Evolutionary conservation across 495 filamentous ascomycete genomes (phyloP).

Genomic region (Penicillium odoratum): DNA sequence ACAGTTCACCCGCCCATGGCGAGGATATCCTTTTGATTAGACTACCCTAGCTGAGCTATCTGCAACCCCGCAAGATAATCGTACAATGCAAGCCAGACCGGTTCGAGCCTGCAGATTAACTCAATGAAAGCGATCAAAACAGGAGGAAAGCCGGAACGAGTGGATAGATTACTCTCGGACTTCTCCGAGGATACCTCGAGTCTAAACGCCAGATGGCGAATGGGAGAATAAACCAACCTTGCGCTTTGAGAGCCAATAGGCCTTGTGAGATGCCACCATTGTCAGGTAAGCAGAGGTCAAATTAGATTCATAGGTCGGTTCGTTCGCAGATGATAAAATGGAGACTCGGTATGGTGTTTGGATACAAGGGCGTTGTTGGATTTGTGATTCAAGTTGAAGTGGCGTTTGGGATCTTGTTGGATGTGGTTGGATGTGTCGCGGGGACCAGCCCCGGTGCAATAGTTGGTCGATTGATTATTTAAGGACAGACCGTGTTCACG

Average conservation of each 20-base stretch:
- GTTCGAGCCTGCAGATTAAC: slow-evolving; percentile 11
- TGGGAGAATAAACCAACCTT: slow-evolving; percentile 42
- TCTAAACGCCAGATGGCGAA: slow-evolving; percentile 21
- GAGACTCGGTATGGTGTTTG: slow-evolving; percentile 11
- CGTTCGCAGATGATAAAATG: slow-evolving; percentile 16
- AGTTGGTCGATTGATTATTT: slow-evolving; percentile 2
- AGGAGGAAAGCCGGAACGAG: slow-evolving; percentile 16
- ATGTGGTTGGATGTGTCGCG: slow-evolving; percentile 12
- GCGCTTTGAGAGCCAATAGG: slow-evolving; percentile 24
- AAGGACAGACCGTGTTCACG: slow-evolving; percentile 25
- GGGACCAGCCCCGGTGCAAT: slow-evolving; percentile 39
- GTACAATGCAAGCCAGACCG: slow-evolving; percentile 26
- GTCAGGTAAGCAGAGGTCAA: slow-evolving; percentile 12
- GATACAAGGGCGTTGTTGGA: background rate
- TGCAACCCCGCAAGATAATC: slow-evolving; percentile 23
- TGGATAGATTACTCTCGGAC: slow-evolving; percentile 11
- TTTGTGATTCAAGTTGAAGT: background rate
- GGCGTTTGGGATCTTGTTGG: too few species aligned
- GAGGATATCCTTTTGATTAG: slow-evolving; percentile 17
- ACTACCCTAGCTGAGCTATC: slow-evolving; percentile 28
- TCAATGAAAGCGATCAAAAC: slow-evolving; percentile 16
- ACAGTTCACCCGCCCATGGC: slow-evolving; percentile 14
- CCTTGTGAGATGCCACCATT: slow-evolving; percentile 21
- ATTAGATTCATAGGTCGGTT: slow-evolving; percentile 17
- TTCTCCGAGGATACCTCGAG: slow-evolving; percentile 14